Base-by-base conservation (phyloP, 805 yeast species). In the Clavispora carvajalis region DNA sequence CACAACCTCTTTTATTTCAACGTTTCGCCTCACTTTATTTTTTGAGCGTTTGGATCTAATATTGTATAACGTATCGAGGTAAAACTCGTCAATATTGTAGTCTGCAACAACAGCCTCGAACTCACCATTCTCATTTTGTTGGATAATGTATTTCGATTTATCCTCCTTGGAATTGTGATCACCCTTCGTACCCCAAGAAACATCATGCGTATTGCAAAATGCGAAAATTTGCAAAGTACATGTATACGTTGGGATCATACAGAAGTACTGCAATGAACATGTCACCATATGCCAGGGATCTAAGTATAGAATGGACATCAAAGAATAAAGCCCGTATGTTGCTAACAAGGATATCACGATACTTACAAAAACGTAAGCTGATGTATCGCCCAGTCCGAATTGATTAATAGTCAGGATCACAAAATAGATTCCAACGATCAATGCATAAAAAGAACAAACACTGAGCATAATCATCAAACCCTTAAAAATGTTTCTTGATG, bases 151-250 rank as follows among this genome's bases (percentile, higher is more conserved):
- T 34, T 85, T 82, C 36, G 95, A 90, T 45, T 77, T 83, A 48
- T 78, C 77, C 15, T 79, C 76, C 28, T 62, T 58, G 34, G 79
- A 83, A 45, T 76, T 77, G 48, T 82, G 85, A 45, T 90, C 96
- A 51, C 99, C 99, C 60, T 91, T 91, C 2, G 99, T 91, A 64
- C 99, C 99, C 99, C 99, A 91, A 0, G 96, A 85, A 37, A 93
- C 96, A 70, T 91, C 99, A 65, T 91, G 98, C 3, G 97, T 91
- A 61, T 91, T 91, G 69, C 99, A 91, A 64, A 91, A 89, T 1
- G 99, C 97, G 67, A 89, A 91, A 44, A 93, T 89, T 64, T 91
- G 97, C 42, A 91, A 69, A 2, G 96, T 82, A 65, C 96, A 87
- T 4, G 95, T 85, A 60, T 89, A 91, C 0, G 95, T 82, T 19